Conservation (phyloP, 768 basidiomycete genomes). For the Leccinum aurantiacum region DNA sequence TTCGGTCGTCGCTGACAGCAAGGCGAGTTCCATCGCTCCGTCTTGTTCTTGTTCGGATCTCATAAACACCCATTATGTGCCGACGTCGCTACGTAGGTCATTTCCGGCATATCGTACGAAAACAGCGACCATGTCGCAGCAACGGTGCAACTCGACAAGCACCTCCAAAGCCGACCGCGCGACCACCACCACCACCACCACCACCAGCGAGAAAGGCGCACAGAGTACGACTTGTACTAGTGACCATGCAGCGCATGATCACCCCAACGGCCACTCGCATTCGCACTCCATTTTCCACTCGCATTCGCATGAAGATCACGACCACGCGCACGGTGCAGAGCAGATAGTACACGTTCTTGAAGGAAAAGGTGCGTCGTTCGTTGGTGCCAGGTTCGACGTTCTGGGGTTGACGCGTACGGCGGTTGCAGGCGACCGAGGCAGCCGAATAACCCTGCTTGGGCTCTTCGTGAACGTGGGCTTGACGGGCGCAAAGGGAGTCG, state of each 20-base stretch:
- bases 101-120: background rate
- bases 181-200: constrained; percentile 34
- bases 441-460: constrained; percentile 82
- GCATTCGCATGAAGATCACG: constrained; percentile 61
- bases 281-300: constrained; percentile 67
- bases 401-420: constrained; percentile 1
- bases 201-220: constrained; percentile 15
- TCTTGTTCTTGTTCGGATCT: background rate
- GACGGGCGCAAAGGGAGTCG: constrained; percentile 80
- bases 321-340: constrained; percentile 60
- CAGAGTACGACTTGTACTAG: constrained; percentile 21
- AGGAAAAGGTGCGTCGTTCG: constrained; percentile 53
- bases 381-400: background rate
- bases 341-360: constrained; percentile 66
- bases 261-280: constrained; percentile 46
- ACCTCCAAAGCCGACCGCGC: constrained; percentile 25
- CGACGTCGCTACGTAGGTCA: constrained; percentile 15
- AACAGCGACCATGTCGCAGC: constrained; percentile 23
- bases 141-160: constrained; percentile 19
- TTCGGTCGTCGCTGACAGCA: constrained; percentile 6
- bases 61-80: background rate
- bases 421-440: constrained; percentile 71
- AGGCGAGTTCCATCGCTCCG: constrained; percentile 14
- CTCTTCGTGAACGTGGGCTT: constrained; percentile 79
- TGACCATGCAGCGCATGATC: constrained; percentile 35